Evolutionary conservation across 2,329 filamentous ascomycete genomes (phyloP).

Genomic region (Cercospora canescens): DNA sequence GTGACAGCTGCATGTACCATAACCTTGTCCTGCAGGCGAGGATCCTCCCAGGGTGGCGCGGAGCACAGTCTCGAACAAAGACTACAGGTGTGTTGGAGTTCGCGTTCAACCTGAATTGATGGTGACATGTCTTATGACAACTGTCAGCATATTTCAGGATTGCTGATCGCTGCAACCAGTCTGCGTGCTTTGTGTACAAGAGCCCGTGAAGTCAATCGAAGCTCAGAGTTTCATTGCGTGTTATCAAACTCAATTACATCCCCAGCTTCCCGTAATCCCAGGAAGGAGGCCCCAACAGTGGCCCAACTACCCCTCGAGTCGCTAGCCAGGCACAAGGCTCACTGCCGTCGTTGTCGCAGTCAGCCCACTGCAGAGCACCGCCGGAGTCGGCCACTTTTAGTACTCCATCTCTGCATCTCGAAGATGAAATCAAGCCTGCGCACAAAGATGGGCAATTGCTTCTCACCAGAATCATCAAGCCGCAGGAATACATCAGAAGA

Average conservation of each 20-base stretch:
- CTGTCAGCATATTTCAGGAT: neutral
- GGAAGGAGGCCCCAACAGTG: neutral
- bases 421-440: constrained; percentile 5
- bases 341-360: neutral
- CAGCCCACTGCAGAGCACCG: neutral
- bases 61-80: neutral
- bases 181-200: neutral
- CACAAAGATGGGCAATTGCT: constrained; percentile 11
- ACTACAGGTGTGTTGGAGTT: neutral
- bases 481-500: neutral
- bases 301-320: neutral
- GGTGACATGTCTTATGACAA: neutral
- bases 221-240: neutral
- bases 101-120: neutral
- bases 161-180: neutral
- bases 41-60: neutral
- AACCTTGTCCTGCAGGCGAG: neutral
- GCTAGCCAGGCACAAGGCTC: neutral
- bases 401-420: neutral
- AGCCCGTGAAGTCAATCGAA: neutral
- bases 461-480: constrained; percentile 1
- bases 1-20: neutral
- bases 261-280: neutral
- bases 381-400: neutral
- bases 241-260: constrained; percentile 4